Conservation (phyloP, 169 alveolate species). For the Eimeria acervulina region DNA sequence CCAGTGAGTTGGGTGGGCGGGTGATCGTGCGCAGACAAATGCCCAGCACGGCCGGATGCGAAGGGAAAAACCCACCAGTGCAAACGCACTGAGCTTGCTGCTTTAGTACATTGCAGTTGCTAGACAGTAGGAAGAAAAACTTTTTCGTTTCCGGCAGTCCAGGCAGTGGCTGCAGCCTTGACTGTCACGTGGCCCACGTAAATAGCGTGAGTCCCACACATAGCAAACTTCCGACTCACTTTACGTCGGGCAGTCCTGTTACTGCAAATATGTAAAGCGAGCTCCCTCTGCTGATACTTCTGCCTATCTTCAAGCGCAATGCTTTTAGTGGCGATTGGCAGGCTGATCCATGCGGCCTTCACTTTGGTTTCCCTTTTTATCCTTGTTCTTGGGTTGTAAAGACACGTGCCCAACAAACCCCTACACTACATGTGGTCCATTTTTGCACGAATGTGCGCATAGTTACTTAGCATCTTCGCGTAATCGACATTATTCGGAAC, state of each 20-base stretch:
- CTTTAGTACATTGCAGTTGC: not conserved
- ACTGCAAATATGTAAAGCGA: not conserved
- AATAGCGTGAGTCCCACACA: not conserved
- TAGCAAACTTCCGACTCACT: not conserved
- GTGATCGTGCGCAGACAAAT: not conserved
- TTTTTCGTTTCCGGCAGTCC: not conserved
- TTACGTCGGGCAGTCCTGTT: not conserved
- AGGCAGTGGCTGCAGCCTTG: not conserved
- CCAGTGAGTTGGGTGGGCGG: not conserved
- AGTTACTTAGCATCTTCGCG: not conserved
- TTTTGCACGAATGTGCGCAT: not conserved
- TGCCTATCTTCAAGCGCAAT: not conserved
- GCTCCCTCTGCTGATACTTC: not conserved
- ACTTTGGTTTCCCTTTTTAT: not conserved
- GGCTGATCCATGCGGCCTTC: not conserved
- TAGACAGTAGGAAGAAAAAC: not conserved
- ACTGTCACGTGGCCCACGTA: not conserved
- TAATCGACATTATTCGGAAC: not conserved
- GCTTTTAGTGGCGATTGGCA: not conserved
- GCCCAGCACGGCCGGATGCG: not conserved
- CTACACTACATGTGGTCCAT: not conserved
- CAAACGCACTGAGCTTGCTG: not conserved
- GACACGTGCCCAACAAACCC: not conserved
- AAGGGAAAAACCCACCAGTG: not conserved
- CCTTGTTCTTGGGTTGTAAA: not conserved